Conservation (phyloP, 2,329 filamentous ascomycete species). For the Colletotrichum camelliae region DNA sequence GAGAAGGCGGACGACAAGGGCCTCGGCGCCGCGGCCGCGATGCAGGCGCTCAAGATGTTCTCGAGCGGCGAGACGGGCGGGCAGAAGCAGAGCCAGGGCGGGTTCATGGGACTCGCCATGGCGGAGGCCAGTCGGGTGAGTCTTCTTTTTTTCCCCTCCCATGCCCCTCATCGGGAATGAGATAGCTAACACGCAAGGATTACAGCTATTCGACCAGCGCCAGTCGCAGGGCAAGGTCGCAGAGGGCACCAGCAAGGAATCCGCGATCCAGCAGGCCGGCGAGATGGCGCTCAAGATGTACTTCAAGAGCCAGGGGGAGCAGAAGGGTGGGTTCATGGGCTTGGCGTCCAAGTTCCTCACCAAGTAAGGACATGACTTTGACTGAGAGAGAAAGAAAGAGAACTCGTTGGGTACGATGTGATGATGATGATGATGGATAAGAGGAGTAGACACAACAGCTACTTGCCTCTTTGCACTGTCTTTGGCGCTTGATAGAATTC, state of each 20-base stretch:
- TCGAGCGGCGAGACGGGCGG: constrained; percentile 56
- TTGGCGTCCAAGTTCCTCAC: constrained; percentile 53
- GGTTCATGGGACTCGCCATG: constrained; percentile 87
- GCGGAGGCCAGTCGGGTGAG: constrained; percentile 79
- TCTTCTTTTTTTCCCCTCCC: background rate
- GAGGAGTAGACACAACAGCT: background rate
- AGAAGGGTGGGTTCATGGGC: constrained; percentile 54
- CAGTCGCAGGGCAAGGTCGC: constrained; percentile 57
- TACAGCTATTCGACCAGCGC: constrained; percentile 67
- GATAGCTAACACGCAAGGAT: background rate
- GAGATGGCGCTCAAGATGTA: constrained; percentile 93
- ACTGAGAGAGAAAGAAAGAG: background rate
- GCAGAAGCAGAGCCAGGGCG: constrained; percentile 68
- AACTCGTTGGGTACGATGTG: background rate
- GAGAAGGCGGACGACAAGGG: constrained; percentile 52
- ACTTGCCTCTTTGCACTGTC: background rate
- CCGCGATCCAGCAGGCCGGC: constrained; percentile 77
- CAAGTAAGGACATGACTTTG: background rate
- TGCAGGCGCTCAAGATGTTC: constrained; percentile 85
- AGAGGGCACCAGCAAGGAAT: constrained; percentile 76
- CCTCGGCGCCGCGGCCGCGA: constrained; percentile 76
- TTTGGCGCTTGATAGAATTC: background rate
- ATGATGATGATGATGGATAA: background rate
- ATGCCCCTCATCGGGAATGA: background rate
- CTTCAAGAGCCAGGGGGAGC: constrained; percentile 73